phyloP scores from a whole-genome alignment of 768 basidiomycete species.

The Lactarius indigo region DNA sequence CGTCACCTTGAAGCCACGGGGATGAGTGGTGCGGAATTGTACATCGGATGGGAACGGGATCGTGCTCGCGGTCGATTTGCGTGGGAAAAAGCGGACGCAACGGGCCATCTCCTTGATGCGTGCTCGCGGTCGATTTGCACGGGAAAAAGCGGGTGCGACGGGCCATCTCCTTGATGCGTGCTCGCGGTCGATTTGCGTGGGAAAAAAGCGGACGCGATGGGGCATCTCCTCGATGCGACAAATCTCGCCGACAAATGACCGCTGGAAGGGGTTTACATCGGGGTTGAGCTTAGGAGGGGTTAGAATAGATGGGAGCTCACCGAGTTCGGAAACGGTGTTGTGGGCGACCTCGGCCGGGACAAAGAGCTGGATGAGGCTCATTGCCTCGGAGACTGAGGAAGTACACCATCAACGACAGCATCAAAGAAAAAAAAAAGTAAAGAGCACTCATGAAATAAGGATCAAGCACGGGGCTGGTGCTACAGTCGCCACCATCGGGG shows the following conservation, averaged over 20 bases:
- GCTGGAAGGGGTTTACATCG: constrained; percentile 94
- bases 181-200: constrained; percentile 80
- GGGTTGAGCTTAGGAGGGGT: constrained; percentile 71
- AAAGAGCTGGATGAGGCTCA: constrained; percentile 97
- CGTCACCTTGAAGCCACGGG: no score
- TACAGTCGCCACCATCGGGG: no score
- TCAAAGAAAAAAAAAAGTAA: background rate
- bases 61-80: no score
- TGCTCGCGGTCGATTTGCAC: no score
- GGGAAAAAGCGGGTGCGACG: no score
- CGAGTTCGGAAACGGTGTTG: constrained; percentile 92
- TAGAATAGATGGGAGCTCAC: constrained; percentile 53
- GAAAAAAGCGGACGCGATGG: constrained; percentile 88
- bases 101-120: no score
- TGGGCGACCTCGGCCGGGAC: constrained; percentile 97
- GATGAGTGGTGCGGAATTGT: constrained; percentile 81
- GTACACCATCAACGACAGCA: background rate
- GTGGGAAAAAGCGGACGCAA: no score
- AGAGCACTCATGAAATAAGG: constrained; percentile 68
- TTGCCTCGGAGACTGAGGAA: constrained; percentile 83
- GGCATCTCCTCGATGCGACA: constrained; percentile 95
- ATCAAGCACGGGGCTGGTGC: constrained; percentile 47
- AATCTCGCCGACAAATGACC: constrained; percentile 95
- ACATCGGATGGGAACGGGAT: constrained; percentile 76
- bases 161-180: no score